Evolutionary conservation across 768 basidiomycete species (phyloP), one percentile per base, ranked within the genome.

Genomic region (Astraeus odoratus): DNA sequence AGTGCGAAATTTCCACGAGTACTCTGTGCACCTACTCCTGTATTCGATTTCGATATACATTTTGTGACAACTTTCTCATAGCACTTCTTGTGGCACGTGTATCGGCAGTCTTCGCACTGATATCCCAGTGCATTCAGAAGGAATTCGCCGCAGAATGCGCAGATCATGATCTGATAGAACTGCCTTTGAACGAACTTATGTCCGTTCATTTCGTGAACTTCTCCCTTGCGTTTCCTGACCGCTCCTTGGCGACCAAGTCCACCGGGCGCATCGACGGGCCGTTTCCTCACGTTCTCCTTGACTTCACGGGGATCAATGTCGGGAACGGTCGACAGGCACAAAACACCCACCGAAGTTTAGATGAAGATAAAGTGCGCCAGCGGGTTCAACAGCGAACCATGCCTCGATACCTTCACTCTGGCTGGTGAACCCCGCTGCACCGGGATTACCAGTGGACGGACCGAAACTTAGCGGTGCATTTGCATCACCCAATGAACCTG

Each of bases 201-300:
- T 9, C 96, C 96, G 61, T 98, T 98, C 91, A 97, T 97, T 67
- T 98, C 94, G 69, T 94, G 93, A 3, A 98, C 86, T 71, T 98
- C 95, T 54, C 83, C 95, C 67, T 97, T 97, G 57, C 94, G 88
- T 69, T 96, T 97, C 60, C 94, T 86, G 53, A 99, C 82, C 48
- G 96, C 96, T 44, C 95, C 96, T 69, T 97, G 95, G 63, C 96
- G 92, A 40, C 95, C 96, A 31, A 99, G 80, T 47, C 92, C 93
- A 41, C 86, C 87, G 9, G 82, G 81, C 4, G 80, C 87, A 57
- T 99, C 96, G 49, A 94, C 63, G n/a, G 94, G 92, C 31, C 96
- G 84, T 62, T 95, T 94, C 51, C 93, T 85, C 24, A 94, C 86
- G 58, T 95, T 98, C 66, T 97, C 93, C 70, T 99, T 99, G 68